Evolutionary conservation across 441 rosid genomes (phyloP).

Genomic region (Erodium texanum): DNA sequence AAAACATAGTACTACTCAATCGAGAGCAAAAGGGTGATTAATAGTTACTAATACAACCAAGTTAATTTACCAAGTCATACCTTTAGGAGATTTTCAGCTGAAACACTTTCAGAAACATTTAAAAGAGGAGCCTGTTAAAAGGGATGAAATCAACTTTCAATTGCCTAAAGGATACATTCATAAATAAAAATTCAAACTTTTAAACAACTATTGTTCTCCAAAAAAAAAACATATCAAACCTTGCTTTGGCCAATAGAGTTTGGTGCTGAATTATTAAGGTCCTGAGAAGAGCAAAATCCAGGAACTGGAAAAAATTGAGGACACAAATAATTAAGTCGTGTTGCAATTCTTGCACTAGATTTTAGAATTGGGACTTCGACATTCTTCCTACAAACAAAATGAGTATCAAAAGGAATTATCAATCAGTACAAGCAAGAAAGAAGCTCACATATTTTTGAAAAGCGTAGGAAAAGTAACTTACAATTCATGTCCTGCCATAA

Average conservation of each 20-base stretch:
- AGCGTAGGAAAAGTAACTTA: conserved; percentile 22
- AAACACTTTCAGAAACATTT: conserved; percentile 31
- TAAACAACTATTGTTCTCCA: background rate
- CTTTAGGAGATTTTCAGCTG: conserved; percentile 93
- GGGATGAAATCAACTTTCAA: conserved; percentile 11
- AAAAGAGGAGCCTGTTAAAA: conserved; percentile 34
- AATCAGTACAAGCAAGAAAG: conserved; percentile 15
- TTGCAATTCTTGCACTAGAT: conserved; percentile 79
- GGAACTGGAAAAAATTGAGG: conserved; percentile 94
- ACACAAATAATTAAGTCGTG: conserved; percentile 77
- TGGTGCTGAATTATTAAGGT: conserved; percentile 9
- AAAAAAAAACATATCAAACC: conserved; percentile 35
- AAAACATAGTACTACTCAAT: background rate
- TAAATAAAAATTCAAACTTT: background rate
- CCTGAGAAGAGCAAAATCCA: conserved; percentile 55
- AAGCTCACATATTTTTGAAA: background rate
- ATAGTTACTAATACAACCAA: background rate
- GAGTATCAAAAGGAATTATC: conserved; percentile 15
- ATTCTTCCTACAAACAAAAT: conserved; percentile 47
- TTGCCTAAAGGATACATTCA: background rate
- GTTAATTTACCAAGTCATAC: conserved; percentile 21
- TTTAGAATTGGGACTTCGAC: conserved; percentile 69
- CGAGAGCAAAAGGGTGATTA: background rate
- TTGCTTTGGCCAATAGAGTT: conserved; percentile 24
- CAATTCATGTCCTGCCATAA: conserved; percentile 84